phyloP scores from a whole-genome alignment of 768 basidiomycete species.

The Collybiopsis confluens region DNA sequence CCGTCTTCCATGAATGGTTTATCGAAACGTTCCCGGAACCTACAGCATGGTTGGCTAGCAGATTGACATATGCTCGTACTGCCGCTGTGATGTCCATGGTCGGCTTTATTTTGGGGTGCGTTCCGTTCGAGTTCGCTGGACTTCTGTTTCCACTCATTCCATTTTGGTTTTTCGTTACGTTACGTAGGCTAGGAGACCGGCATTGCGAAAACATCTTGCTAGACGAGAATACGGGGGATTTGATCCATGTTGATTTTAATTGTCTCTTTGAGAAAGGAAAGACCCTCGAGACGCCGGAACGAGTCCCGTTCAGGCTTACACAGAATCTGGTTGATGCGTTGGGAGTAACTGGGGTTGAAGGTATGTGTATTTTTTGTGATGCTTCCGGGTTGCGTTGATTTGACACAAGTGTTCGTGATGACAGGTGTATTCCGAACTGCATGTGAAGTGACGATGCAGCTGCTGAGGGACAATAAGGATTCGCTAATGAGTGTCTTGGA shows the following conservation, averaged over 20 bases:
- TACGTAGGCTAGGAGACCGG: constrained; percentile 98
- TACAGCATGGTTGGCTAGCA: constrained; percentile 86
- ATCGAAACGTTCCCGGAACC: constrained; percentile 96
- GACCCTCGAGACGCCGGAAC: constrained; percentile 81
- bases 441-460: constrained; percentile 84
- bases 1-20: constrained; percentile 98
- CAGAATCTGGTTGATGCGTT: constrained; percentile 90
- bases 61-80: constrained; percentile 83
- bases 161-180: too few relatives aligned
- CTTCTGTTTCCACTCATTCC: neutral
- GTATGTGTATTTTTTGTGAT: constrained; percentile 28
- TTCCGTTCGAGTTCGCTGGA: neutral
- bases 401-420: neutral
- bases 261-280: constrained; percentile 97
- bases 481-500: constrained; percentile 93
- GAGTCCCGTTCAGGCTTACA: constrained; percentile 92
- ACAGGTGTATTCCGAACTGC: constrained; percentile 85
- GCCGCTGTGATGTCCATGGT: constrained; percentile 99
- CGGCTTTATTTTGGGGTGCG: constrained; percentile 84
- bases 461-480: constrained; percentile 88
- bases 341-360: constrained; percentile 92
- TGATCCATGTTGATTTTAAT: constrained; percentile 96
- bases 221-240: constrained; percentile 82
- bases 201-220: constrained; percentile 96
- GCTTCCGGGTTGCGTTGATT: neutral